phyloP scores from a whole-genome alignment of 1,284 basidiomycete genomes.

The Entoloma clypeatum region DNA sequence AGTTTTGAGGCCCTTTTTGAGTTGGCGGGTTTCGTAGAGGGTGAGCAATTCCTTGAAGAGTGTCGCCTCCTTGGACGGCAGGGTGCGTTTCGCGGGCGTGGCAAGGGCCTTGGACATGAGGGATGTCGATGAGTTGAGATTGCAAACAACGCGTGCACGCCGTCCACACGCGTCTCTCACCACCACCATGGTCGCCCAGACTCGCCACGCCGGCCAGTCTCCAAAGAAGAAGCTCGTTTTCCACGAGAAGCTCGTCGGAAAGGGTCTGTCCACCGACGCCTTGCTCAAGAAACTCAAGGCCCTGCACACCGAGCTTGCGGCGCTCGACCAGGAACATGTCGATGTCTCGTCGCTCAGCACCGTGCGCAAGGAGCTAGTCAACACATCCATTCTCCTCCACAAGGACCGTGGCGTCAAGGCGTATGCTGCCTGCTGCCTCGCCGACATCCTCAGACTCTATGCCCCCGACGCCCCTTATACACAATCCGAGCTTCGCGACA shows the following conservation, averaged over 20 bases:
- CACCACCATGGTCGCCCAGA: conserved; percentile 63
- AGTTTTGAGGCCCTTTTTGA: conserved; percentile 88
- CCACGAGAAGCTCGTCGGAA: conserved; percentile 73
- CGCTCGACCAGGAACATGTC: conserved; percentile 84
- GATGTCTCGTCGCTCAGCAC: conserved; percentile 69
- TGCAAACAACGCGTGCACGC: conserved; percentile 39
- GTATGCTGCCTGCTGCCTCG: conserved; percentile 90
- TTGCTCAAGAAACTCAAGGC: conserved; percentile 82
- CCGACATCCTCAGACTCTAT: conserved; percentile 89
- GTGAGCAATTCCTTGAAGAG: conserved; percentile 90
- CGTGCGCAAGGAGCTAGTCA: conserved; percentile 79
- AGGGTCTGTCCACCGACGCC: conserved; percentile 68
- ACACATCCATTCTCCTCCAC: conserved; percentile 80
- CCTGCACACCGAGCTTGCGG: conserved; percentile 78
- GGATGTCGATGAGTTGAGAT: conserved; percentile 5
- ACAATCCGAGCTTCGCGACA: conserved; percentile 82
- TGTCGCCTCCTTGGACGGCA: conserved; percentile 81
- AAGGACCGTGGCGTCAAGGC: conserved; percentile 95
- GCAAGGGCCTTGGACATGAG: conserved; percentile 35
- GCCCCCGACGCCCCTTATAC: conserved; percentile 98
- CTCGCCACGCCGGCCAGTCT: conserved; percentile 50
- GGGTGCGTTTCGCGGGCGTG: conserved; percentile 41
- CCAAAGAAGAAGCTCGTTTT: conserved; percentile 69
- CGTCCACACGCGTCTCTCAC: conserved; percentile 18
- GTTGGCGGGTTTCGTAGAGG: conserved; percentile 87